Evolutionary conservation across 305 asterid species (phyloP).

Genomic region (Solanum hybrid): DNA sequence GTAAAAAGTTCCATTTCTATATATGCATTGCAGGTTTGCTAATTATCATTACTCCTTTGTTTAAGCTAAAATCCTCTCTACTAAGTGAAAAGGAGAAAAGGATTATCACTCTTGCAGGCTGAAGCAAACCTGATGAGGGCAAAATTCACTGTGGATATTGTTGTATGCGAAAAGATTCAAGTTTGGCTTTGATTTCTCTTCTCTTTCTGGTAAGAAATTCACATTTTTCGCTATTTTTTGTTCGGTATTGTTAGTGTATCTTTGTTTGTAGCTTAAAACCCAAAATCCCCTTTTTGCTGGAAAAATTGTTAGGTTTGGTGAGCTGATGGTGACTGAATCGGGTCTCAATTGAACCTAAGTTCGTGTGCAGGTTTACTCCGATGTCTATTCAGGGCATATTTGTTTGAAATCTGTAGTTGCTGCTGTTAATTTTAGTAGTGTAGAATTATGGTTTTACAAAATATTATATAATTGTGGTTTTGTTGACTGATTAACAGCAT

Average conservation of each 20-base stretch:
- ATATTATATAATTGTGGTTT: neutral
- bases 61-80: neutral
- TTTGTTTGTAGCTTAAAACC: constrained; percentile 5
- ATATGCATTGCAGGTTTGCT: neutral
- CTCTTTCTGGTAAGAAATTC: constrained; percentile 25
- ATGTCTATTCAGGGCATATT: neutral
- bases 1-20: neutral
- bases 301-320: neutral
- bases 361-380: neutral
- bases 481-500: constrained; percentile 8
- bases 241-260: neutral
- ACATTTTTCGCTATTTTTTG: neutral
- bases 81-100: neutral
- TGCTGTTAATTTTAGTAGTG: neutral
- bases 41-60: neutral
- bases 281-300: neutral
- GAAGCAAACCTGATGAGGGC: neutral
- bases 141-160: constrained; percentile 12
- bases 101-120: neutral
- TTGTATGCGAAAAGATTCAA: constrained; percentile 8
- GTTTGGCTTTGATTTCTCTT: constrained; percentile 7
- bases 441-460: neutral
- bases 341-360: neutral
- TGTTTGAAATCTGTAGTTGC: neutral
- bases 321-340: neutral